These are phyloP conservation scores for Leccinum rimulosum DNA, from an alignment of 768 basidiomycete species.

Conservation along the genomic window DNA sequence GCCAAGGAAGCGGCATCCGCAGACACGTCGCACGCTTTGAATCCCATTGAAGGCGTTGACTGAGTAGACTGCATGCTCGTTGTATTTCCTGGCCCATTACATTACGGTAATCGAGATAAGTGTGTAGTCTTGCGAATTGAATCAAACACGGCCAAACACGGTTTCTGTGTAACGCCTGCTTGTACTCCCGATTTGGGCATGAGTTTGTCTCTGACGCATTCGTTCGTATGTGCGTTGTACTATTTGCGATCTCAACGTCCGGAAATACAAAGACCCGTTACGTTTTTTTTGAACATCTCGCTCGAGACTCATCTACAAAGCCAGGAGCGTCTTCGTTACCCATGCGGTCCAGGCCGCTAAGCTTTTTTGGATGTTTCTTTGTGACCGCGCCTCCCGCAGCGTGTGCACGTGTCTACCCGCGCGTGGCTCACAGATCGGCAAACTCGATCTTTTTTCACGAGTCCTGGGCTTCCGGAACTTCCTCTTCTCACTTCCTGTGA, in stretches of 20 bases:
- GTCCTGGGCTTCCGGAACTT: background rate
- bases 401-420: background rate
- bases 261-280: conserved; percentile 15
- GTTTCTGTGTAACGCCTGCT: conserved; percentile 13
- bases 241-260: background rate
- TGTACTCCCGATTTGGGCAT: conserved; percentile 33
- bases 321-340: background rate
- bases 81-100: conserved; percentile 9
- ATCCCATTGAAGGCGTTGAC: conserved; percentile 33
- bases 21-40: background rate
- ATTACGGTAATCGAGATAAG: background rate
- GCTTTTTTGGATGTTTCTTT: background rate
- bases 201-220: conserved; percentile 15
- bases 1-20: background rate
- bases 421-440: background rate
- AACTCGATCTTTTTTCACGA: background rate
- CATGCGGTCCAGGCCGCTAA: background rate
- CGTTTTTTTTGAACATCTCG: background rate
- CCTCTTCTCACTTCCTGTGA: too few species aligned
- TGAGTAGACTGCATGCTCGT: conserved; percentile 11
- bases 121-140: conserved; percentile 8
- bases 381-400: background rate
- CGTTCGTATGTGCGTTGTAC: conserved; percentile 2
- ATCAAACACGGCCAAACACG: conserved; percentile 10
- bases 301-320: background rate